Base-by-base conservation (phyloP, 345 rosid genomes). In the Citrus mangshanensis region DNA sequence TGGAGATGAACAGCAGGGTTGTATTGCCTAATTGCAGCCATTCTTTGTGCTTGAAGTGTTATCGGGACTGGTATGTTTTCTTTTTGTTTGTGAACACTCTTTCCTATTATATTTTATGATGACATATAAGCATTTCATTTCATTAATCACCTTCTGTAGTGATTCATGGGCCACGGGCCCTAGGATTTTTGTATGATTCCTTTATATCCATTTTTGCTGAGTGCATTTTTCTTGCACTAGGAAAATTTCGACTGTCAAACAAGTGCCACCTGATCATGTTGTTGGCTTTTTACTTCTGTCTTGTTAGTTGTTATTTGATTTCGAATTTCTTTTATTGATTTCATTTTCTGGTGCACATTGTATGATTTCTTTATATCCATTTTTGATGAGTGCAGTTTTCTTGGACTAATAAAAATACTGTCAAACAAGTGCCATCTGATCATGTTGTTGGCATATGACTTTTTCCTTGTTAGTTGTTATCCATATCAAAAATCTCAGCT, bases 21-120 rank as follows among this genome's bases (percentile, higher is more conserved):
- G 94, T 90, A 21, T 80, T 93, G 40, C 98, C 96, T 12, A 91
- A 87, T 75, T 93, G 98, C 88, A 80, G 84, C 77, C 98, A 93
- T 84, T 89, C 92, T 71, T 51, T 93, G 34, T 93, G 98, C 77
- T 81, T 89, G 81, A 91, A 87, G 69, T 93, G 97, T 81, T 91
- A 84, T 61, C 87, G 76, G 9, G 86, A 86, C 76, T 93, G 97
- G 97, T 93, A 80, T 81, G 88, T 70, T 62, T 75, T 71, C 79
- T 63, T 66, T 24, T 37, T 55, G 5, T 77, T 59, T 54, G 6
- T 19, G n/a, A 1, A 4, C 34, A 14, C 12, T 24, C n/a, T 68
- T 24, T 67, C 24, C 12, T 22, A 4, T 21, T 13, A 21, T 25
- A 32, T 49, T 60, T 82, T 4, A 42, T n/a, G 25, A 81, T 76